Evolutionary conservation across 306 rosid genomes (phyloP).

Genomic region (Senna siamea): DNA sequence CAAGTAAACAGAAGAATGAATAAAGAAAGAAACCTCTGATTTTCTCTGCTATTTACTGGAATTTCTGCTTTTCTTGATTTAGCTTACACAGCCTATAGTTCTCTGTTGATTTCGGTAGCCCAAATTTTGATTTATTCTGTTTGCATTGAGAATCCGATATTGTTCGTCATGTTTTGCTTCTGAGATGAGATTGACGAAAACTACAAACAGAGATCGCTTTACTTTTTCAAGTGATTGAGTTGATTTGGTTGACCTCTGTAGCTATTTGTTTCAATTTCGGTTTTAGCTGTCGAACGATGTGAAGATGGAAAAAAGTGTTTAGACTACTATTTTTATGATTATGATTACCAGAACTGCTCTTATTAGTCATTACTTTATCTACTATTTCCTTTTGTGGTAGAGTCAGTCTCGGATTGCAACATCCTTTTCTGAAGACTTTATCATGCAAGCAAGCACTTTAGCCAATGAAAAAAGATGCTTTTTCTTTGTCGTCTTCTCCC

Average conservation of each 20-base stretch:
- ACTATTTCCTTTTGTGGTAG: conserved; percentile 42
- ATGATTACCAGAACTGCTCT: conserved; percentile 19
- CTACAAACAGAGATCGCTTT: conserved; percentile 14
- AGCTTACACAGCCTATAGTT: conserved; percentile 46
- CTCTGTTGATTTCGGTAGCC: conserved; percentile 36
- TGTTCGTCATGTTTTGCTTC: conserved; percentile 25
- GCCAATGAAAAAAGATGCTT: conserved; percentile 33
- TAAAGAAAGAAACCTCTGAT: conserved; percentile 18
- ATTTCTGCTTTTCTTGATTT: conserved; percentile 44
- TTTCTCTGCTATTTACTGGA: conserved; percentile 23
- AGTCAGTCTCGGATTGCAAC: conserved; percentile 42
- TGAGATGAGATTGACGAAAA: conserved; percentile 23
- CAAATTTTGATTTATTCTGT: background rate
- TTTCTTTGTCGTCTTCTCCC: conserved; percentile 14
- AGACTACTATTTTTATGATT: conserved; percentile 6
- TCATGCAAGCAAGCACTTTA: conserved; percentile 34
- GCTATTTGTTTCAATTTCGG: conserved; percentile 22
- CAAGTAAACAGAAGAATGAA: background rate
- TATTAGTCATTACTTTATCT: conserved; percentile 35
- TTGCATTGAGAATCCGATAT: background rate
- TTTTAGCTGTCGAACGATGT: conserved; percentile 21
- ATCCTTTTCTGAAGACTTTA: conserved; percentile 33
- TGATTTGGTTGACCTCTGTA: conserved; percentile 1
- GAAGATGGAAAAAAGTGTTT: conserved; percentile 25
- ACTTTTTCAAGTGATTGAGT: background rate